Conservation (phyloP, 73 alveolate species). For the Durusdinium trenchii region DNA sequence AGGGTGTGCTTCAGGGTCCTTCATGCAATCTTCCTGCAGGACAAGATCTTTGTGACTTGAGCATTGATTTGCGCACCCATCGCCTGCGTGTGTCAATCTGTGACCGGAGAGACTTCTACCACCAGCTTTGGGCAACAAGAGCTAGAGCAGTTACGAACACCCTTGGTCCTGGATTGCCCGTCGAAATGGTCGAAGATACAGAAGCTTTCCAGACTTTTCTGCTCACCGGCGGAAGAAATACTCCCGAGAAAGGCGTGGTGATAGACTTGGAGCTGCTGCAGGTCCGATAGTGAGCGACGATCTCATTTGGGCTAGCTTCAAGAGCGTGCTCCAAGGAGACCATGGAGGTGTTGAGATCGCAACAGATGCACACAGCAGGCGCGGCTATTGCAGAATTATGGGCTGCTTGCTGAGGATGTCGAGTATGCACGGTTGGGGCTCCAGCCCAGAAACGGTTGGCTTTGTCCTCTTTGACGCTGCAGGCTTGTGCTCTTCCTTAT, state of each 20-base stretch:
- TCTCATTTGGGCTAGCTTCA: too few species aligned
- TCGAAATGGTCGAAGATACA: neutral
- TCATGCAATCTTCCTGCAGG: neutral
- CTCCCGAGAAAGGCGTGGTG: neutral
- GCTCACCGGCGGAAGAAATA: neutral
- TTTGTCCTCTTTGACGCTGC: neutral
- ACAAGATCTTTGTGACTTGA: neutral
- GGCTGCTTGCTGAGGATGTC: too few species aligned
- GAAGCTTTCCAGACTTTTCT: neutral
- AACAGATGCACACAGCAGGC: too few species aligned
- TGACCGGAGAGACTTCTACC: conserved; percentile 11
- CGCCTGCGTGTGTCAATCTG: neutral
- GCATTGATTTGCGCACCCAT: neutral
- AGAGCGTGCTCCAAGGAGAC: too few species aligned
- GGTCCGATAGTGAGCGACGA: neutral
- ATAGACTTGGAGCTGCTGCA: neutral
- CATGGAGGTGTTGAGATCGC: neutral
- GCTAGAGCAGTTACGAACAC: neutral
- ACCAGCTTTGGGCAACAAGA: neutral
- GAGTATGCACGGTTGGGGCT: neutral
- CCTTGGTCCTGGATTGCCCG: neutral
- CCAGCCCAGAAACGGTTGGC: neutral
- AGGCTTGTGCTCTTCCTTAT: neutral
- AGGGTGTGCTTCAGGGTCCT: neutral
- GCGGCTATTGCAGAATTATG: too few species aligned